These are phyloP conservation scores for Phenoliferia sp. DNA, from an alignment of 1,284 basidiomycete species.

Conservation along the genomic window DNA sequence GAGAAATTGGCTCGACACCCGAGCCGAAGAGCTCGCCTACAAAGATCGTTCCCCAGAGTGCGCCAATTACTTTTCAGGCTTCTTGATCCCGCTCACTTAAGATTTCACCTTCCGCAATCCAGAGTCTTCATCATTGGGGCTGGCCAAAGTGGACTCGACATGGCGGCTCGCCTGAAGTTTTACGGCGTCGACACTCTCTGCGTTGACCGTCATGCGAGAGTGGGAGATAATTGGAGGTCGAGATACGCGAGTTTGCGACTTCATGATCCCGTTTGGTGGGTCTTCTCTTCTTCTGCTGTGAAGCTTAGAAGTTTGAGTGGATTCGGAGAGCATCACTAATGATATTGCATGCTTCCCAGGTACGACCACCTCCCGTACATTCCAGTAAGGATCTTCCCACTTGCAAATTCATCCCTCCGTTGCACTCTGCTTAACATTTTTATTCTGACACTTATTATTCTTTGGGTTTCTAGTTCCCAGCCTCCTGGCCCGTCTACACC, in stretches of 20 bases:
- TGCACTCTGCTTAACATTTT: neutral
- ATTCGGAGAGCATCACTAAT: too few species aligned
- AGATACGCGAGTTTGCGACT: neutral
- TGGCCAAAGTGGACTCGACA: neutral
- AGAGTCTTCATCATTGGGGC: neutral
- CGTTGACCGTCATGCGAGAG: neutral
- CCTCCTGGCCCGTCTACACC: constrained; percentile 1
- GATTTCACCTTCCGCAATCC: neutral
- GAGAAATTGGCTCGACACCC: neutral
- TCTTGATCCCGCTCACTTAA: neutral
- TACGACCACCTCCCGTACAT: constrained; percentile 3
- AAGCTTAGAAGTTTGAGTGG: too few species aligned
- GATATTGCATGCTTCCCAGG: neutral
- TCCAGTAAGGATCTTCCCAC: neutral
- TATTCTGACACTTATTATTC: too few species aligned
- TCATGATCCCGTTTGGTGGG: neutral
- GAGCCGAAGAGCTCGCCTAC: neutral
- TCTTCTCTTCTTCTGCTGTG: neutral
- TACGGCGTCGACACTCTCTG: neutral
- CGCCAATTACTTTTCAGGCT: neutral
- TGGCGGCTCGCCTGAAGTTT: neutral
- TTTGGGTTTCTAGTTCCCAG: neutral
- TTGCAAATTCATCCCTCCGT: neutral
- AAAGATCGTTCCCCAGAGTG: neutral
- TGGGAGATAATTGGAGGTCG: neutral